A percentile compares a stretch with the other conserved stretches of the same genome.
phyloP scores from a whole-genome alignment of 139 green algal species.

The Trebouxia sp. region DNA sequence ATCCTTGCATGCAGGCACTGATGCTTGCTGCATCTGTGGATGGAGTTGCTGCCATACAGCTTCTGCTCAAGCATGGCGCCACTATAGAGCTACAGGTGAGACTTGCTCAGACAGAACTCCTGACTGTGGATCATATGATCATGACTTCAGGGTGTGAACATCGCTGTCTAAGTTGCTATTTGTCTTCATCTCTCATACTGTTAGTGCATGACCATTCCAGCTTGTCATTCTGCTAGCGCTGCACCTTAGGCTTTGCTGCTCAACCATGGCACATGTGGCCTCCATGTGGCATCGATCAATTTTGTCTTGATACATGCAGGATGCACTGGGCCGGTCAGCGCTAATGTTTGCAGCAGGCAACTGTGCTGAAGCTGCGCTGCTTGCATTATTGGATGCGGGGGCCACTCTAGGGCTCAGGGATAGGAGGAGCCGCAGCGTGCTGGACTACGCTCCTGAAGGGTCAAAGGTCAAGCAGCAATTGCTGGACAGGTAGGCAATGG shows the following conservation, averaged over 20 bases:
- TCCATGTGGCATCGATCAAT: too few relatives aligned
- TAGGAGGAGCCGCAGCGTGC: conserved; percentile 46
- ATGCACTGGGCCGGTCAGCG: conserved; percentile 71
- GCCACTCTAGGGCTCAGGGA: conserved; percentile 42
- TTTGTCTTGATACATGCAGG: conserved; percentile 46
- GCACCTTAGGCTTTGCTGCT: too few relatives aligned
- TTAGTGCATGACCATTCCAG: too few relatives aligned
- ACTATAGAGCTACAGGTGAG: conserved; percentile 62
- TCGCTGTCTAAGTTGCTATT: too few relatives aligned
- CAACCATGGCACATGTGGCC: too few relatives aligned
- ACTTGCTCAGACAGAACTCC: not conserved
- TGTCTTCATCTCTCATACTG: too few relatives aligned
- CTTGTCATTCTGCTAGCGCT: too few relatives aligned
- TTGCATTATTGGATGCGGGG: conserved; percentile 43
- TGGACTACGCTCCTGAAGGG: conserved; percentile 65
- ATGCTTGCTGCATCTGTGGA: conserved; percentile 78
- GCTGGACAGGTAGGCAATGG: conserved; percentile 33
- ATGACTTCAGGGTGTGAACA: too few relatives aligned
- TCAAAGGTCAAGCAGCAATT: conserved; percentile 43
- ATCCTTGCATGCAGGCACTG: conserved; percentile 47
- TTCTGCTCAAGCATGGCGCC: conserved; percentile 66
- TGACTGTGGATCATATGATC: too few relatives aligned
- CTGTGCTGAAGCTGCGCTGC: conserved; percentile 42
- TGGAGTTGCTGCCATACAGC: conserved; percentile 46
- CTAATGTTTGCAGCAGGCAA: conserved; percentile 84